phyloP scores from a whole-genome alignment of 768 basidiomycete species.

The Boletus reticuloceps region DNA sequence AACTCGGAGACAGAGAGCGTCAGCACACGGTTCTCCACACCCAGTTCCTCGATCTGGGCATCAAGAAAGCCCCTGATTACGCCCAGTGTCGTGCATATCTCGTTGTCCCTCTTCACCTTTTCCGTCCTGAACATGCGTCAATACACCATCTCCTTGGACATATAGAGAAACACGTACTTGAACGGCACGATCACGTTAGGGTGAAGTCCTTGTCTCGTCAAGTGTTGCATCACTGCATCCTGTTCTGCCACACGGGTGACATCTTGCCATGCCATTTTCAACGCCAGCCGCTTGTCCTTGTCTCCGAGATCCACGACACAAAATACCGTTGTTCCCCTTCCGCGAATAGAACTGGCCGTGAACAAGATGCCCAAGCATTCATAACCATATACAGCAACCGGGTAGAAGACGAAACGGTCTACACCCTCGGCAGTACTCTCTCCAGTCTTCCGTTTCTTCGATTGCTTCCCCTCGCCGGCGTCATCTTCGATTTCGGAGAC shows the following conservation, averaged over 20 bases:
- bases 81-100: not conserved
- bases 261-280: slow-evolving; percentile 1
- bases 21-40: not conserved
- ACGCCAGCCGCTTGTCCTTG: not conserved
- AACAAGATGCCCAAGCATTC: not conserved
- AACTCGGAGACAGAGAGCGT: not conserved
- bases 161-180: not conserved
- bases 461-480: not conserved
- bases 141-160: not conserved
- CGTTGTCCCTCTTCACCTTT: not conserved
- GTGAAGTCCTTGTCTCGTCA: not conserved
- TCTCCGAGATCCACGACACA: not conserved
- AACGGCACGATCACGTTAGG: not conserved
- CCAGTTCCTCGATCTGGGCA: not conserved
- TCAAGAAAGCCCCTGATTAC: not conserved
- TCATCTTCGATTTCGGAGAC: not conserved
- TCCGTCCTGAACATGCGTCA: not conserved
- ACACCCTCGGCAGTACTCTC: too few species aligned
- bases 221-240: not conserved
- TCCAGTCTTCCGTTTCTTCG: too few species aligned
- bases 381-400: too few species aligned
- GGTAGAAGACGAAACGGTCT: too few species aligned
- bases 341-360: slow-evolving; percentile 10
- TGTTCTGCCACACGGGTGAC: not conserved
- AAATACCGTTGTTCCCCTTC: slow-evolving; percentile 9